These are phyloP conservation scores for Groenewaldozyma tartarivorans DNA, from an alignment of 805 yeast genomes.

Conservation along the genomic window DNA sequence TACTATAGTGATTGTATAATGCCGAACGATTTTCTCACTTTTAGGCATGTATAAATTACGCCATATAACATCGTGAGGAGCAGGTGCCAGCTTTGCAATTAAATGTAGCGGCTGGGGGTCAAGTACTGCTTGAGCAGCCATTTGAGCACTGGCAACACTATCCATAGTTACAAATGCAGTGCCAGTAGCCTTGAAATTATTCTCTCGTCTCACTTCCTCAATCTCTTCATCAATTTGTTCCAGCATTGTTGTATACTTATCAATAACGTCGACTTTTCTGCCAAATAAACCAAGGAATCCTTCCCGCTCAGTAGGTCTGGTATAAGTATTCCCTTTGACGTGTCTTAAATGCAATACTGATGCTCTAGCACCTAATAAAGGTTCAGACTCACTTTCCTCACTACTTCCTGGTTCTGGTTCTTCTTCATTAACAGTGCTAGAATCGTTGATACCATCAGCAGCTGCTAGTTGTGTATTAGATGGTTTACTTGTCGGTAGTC, in stretches of 20 bases:
- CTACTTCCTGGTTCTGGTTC: conserved; percentile 2
- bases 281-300: conserved; percentile 62
- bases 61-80: conserved; percentile 95
- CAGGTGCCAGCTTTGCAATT: conserved; percentile 82
- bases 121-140: conserved; percentile 90
- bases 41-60: conserved; percentile 76
- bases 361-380: background rate
- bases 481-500: background rate
- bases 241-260: conserved; percentile 59
- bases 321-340: conserved; percentile 14
- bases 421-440: background rate
- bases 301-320: conserved; percentile 53
- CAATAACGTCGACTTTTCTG: conserved; percentile 68
- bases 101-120: conserved; percentile 82
- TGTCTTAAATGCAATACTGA: background rate
- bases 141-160: conserved; percentile 89
- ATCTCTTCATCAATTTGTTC: conserved; percentile 66
- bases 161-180: conserved; percentile 94
- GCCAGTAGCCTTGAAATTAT: conserved; percentile 62
- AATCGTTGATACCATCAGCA: background rate
- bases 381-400: background rate
- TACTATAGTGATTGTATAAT: conserved; percentile 59
- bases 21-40: conserved; percentile 55
- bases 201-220: conserved; percentile 31
- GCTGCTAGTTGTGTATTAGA: background rate